Evolutionary conservation across 805 yeast genomes (phyloP).

Genomic region (Candida schatavii): DNA sequence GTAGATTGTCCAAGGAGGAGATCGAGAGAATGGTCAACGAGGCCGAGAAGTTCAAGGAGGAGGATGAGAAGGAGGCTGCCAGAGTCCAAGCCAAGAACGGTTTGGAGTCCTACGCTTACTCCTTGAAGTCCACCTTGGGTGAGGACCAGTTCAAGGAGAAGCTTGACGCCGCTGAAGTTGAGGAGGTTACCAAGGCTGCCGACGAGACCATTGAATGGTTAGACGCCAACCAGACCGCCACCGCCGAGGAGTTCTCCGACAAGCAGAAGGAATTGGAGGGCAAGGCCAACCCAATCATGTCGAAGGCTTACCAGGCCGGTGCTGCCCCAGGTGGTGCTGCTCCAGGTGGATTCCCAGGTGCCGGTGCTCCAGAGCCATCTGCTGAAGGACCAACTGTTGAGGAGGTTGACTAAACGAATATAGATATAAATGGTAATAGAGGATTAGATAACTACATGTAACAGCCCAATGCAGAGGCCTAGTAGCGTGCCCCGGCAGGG

Average conservation of each 20-base stretch:
- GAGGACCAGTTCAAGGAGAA: constrained; percentile 40
- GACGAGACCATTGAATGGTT: constrained; percentile 88
- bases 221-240: constrained; percentile 88
- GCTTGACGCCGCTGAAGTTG: constrained; percentile 61
- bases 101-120: constrained; percentile 92
- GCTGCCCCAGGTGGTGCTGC: constrained; percentile 74
- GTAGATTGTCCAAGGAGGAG: constrained; percentile 96
- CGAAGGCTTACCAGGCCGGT: constrained; percentile 94
- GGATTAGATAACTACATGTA: no score
- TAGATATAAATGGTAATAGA: background rate
- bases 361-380: constrained; percentile 36
- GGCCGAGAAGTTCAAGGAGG: constrained; percentile 96
- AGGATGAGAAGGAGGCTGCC: constrained; percentile 91
- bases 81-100: constrained; percentile 94
- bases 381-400: constrained; percentile 52
- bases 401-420: constrained; percentile 44
- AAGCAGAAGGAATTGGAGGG: constrained; percentile 95
- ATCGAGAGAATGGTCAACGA: constrained; percentile 97
- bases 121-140: constrained; percentile 76
- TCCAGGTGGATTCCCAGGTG: constrained; percentile 62
- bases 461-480: no score
- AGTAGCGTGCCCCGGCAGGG: no score
- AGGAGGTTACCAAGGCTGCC: constrained; percentile 71
- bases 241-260: constrained; percentile 88
- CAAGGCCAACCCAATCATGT: constrained; percentile 94